Evolutionary conservation across 2,329 filamentous ascomycete species (phyloP).

Genomic region (Cordyceps cateniannulata): DNA sequence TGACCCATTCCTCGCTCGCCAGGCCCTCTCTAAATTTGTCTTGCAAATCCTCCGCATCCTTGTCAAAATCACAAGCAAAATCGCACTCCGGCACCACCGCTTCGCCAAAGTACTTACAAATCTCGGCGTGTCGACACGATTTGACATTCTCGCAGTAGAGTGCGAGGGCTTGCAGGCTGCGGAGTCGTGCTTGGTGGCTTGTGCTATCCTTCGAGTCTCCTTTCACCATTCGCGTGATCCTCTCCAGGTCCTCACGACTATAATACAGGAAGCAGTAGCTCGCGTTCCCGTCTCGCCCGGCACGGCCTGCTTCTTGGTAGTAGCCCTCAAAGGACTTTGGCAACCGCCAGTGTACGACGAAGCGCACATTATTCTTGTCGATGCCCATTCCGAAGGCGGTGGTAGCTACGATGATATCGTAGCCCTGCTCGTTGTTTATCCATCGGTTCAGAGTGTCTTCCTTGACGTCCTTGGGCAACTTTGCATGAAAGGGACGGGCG

Average conservation of each 20-base stretch:
- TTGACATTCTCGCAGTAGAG: slow-evolving; percentile 74
- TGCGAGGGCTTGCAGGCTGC: slow-evolving; percentile 63
- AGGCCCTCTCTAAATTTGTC: slow-evolving; percentile 50
- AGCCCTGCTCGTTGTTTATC: slow-evolving; percentile 67
- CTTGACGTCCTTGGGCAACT: slow-evolving; percentile 60
- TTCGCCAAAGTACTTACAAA: slow-evolving; percentile 75
- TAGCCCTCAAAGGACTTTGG: slow-evolving; percentile 94
- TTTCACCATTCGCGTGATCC: slow-evolving; percentile 53
- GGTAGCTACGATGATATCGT: slow-evolving; percentile 89
- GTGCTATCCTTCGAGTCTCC: slow-evolving; percentile 35
- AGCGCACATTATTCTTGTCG: slow-evolving; percentile 89
- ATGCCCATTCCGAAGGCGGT: slow-evolving; percentile 98
- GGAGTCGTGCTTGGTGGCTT: slow-evolving; percentile 45
- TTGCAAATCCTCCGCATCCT: slow-evolving; percentile 54
- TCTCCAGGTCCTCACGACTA: slow-evolving; percentile 76
- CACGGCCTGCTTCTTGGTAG: slow-evolving; percentile 90
- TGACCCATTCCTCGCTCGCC: slow-evolving; percentile 56
- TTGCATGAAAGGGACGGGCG: slow-evolving; percentile 66
- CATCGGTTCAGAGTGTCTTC: slow-evolving; percentile 65
- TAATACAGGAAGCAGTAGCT: slow-evolving; percentile 88
- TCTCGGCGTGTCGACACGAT: slow-evolving; percentile 67
- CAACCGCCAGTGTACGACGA: slow-evolving; percentile 90
- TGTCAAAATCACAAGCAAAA: slow-evolving; percentile 74
- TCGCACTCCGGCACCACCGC: slow-evolving; percentile 52
- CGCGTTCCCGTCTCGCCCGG: slow-evolving; percentile 83